Evolutionary conservation across 2,329 filamentous ascomycete genomes (phyloP), one percentile per base, ranked within the genome.

Genomic region (Ceratocystis lukuohia): DNA sequence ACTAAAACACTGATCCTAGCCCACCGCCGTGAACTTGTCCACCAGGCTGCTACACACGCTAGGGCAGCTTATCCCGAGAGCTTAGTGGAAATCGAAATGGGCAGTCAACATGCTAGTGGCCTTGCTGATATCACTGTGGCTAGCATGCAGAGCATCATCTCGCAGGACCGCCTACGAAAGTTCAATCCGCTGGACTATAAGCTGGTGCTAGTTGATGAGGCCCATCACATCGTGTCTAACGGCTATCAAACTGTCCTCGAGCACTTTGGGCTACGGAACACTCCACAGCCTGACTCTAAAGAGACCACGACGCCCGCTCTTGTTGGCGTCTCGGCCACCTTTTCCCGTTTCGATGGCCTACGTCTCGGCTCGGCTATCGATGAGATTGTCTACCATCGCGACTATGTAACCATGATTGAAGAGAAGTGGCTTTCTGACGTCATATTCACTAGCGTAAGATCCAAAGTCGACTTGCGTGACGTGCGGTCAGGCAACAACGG

Each of bases 331-430:
- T 96, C 93, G 8, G 94, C 94, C 2, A 88, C 85, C 0, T 82
- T 88, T 67, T 86, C 84, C 10, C 79, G 93, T 61, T 91, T 91
- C 68, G 93, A 97, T 72, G 93, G 93, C 0, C 77, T 96, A 41
- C 85, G 84, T 68, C 80, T 97, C 1, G 92, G 92, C 1, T 80
- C 87, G 12, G 92, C 88, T 41, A 94, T 97, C 71, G 93, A 97
- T 71, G 88, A 96, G 72, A 96, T 97, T 69, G 93, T 96, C 61
- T 97, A 96, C 71, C 93, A 97, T 75, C 94, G 91, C 75, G 80
- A 84, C 71, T 84, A 83, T 66, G 76, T 85, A 64, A 82, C 84
- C 69, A 85, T 85, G 82, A 84, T 96, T 68, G 86, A 86, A 44
- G 91, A 95, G 67, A 91, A 94, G 53, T 97, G 92, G 91, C 82